Conservation (phyloP, 495 filamentous ascomycete genomes). For the Neurospora sp. region DNA sequence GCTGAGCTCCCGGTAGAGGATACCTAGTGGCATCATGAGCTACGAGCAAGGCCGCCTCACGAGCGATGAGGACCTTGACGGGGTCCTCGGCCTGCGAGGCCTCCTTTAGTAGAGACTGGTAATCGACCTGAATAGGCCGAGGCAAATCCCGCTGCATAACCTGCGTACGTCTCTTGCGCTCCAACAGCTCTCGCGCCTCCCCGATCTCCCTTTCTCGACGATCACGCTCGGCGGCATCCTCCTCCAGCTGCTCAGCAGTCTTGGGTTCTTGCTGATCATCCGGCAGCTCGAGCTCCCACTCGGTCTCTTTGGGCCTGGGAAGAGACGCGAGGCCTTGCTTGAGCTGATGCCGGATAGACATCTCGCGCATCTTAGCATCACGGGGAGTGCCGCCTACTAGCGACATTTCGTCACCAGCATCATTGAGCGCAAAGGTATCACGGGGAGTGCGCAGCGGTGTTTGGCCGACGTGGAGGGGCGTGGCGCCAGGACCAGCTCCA, state of each 20-base stretch:
- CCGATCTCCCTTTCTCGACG: slow-evolving; percentile 55
- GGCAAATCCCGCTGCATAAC: slow-evolving; percentile 80
- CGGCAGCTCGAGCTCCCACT: slow-evolving; percentile 86
- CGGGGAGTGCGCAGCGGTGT: slow-evolving; percentile 88
- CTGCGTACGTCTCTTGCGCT: slow-evolving; percentile 77
- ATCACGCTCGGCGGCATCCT: slow-evolving; percentile 81
- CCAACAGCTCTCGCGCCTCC: slow-evolving; percentile 62
- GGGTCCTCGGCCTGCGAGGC: slow-evolving; percentile 33
- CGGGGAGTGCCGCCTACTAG: slow-evolving; percentile 66
- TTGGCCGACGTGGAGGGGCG: slow-evolving; percentile 61
- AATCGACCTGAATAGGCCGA: slow-evolving; percentile 63
- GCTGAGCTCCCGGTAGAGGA: slow-evolving; percentile 54
- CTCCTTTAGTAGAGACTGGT: slow-evolving; percentile 53
- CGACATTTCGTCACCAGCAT: slow-evolving; percentile 51
- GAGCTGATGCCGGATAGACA: slow-evolving; percentile 59
- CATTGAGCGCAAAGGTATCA: slow-evolving; percentile 80
- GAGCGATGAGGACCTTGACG: slow-evolving; percentile 49
- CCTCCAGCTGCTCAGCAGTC: slow-evolving; percentile 48
- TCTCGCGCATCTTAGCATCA: slow-evolving; percentile 67
- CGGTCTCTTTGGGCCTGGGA: slow-evolving; percentile 82
- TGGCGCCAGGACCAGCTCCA: slow-evolving; percentile 60
- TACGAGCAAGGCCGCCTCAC: slow-evolving; percentile 68
- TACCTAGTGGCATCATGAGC: slow-evolving; percentile 70
- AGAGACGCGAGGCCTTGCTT: slow-evolving; percentile 66
- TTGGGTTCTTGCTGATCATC: slow-evolving; percentile 63